phyloP scores from a whole-genome alignment of 768 basidiomycete genomes.

The Coprinellus micaceus region DNA sequence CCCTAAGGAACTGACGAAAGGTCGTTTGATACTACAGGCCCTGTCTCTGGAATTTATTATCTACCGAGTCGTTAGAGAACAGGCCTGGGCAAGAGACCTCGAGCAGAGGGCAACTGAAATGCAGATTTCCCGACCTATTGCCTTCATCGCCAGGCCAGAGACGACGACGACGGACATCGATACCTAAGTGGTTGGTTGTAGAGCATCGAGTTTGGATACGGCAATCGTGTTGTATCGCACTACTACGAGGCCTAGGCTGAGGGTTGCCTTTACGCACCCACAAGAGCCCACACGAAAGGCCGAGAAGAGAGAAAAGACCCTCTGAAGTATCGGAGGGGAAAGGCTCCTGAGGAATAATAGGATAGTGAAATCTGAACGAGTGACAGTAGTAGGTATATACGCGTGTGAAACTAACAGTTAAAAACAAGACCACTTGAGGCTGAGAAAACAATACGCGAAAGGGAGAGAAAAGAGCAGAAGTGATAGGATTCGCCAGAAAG shows the following conservation, averaged over 20 bases:
- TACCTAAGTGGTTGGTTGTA: too few relatives aligned
- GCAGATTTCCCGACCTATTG: background rate
- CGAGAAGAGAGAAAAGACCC: too few relatives aligned
- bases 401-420: background rate
- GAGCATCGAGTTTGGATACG: too few relatives aligned
- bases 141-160: background rate
- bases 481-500: too few relatives aligned
- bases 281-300: too few relatives aligned
- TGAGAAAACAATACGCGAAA: background rate
- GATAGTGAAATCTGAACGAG: background rate
- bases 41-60: background rate
- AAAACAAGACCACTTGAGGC: background rate
- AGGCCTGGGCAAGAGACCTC: background rate
- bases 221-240: too few relatives aligned
- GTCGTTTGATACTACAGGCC: background rate
- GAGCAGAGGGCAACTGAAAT: background rate
- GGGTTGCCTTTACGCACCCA: too few relatives aligned
- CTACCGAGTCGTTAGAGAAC: background rate
- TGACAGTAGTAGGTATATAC: background rate
- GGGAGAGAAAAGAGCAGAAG: background rate
- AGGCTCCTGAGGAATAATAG: background rate
- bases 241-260: too few relatives aligned
- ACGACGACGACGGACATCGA: too few relatives aligned
- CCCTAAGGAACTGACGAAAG: background rate
- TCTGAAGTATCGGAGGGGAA: too few relatives aligned